Percentiles rank a stretch among this genome's conserved stretches.
Conservation (phyloP, 106 monocot species). For the Dioscorea dumetorum region DNA sequence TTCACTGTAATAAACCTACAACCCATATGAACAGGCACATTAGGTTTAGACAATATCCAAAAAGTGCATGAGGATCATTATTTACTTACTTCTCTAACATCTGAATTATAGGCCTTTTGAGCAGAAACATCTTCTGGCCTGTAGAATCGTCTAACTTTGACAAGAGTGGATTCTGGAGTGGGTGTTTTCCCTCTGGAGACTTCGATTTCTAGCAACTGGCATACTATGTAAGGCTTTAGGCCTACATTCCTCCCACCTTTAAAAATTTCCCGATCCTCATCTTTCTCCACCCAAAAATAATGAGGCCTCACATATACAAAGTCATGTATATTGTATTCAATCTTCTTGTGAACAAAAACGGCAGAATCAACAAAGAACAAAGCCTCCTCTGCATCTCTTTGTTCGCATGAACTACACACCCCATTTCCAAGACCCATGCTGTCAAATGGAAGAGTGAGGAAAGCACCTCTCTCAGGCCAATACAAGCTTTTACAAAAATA, state of each 20-base stretch:
- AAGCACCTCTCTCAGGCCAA: slow-evolving; percentile 84
- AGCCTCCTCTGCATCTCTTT: slow-evolving; percentile 27
- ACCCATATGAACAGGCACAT: slow-evolving; percentile 5
- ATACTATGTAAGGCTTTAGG: slow-evolving; percentile 68
- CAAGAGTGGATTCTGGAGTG: slow-evolving; percentile 24
- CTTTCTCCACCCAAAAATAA: slow-evolving; percentile 44
- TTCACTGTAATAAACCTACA: slow-evolving; percentile 88
- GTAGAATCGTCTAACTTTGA: slow-evolving; percentile 87
- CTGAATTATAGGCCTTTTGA: slow-evolving; percentile 71
- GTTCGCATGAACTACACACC: slow-evolving; percentile 65
- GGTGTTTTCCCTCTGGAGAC: slow-evolving; percentile 27
- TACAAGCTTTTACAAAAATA: slow-evolving; percentile 88
- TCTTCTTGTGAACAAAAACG: slow-evolving; percentile 53
- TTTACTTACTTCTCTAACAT: slow-evolving; percentile 81
- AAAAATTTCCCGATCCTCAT: slow-evolving; percentile 54
- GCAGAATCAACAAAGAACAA: slow-evolving; percentile 37
- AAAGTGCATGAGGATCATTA: slow-evolving; percentile 4
- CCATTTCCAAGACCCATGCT: slow-evolving; percentile 78
- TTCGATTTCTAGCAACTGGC: slow-evolving; percentile 57
- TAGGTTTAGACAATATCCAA: background rate
- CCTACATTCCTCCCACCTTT: slow-evolving; percentile 91
- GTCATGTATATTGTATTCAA: slow-evolving; percentile 59
- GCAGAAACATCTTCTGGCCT: slow-evolving; percentile 89
- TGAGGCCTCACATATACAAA: slow-evolving; percentile 69
- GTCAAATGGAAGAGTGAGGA: slow-evolving; percentile 46